These are phyloP conservation scores for Oryza rufipogon DNA, from an alignment of 176 grass and related monocot species.

Conservation along the genomic window DNA sequence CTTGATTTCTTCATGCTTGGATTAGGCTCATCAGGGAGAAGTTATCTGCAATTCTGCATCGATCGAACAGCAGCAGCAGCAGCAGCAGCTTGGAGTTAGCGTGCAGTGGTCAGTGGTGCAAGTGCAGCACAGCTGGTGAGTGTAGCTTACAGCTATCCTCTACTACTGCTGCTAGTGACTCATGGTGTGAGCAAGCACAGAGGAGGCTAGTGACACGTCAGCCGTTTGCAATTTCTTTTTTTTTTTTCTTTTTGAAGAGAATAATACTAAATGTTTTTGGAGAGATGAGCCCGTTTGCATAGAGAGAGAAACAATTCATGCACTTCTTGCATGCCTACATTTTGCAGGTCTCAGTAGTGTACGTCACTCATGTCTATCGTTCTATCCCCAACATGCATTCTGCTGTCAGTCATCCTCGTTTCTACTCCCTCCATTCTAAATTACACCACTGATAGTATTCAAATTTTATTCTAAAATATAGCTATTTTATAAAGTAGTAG, in stretches of 20 bases:
- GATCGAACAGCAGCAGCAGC: constrained; percentile 7
- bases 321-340: background rate
- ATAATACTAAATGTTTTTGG: background rate
- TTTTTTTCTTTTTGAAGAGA: background rate
- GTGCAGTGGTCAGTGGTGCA: background rate
- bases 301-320: background rate
- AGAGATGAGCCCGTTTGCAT: background rate
- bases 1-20: background rate
- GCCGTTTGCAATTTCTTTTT: background rate
- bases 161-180: background rate
- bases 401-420: background rate
- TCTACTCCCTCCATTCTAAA: no score
- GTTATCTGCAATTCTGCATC: background rate
- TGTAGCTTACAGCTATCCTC: constrained; percentile 21
- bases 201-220: background rate
- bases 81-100: background rate
- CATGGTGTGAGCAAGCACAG: background rate
- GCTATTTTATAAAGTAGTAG: no score
- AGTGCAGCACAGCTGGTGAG: constrained; percentile 43
- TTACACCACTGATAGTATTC: no score
- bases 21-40: background rate
- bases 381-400: background rate
- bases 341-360: background rate
- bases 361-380: background rate
- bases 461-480: no score